Evolutionary conservation across 495 filamentous ascomycete genomes (phyloP).

Genomic region (Bryoglossum gracile): DNA sequence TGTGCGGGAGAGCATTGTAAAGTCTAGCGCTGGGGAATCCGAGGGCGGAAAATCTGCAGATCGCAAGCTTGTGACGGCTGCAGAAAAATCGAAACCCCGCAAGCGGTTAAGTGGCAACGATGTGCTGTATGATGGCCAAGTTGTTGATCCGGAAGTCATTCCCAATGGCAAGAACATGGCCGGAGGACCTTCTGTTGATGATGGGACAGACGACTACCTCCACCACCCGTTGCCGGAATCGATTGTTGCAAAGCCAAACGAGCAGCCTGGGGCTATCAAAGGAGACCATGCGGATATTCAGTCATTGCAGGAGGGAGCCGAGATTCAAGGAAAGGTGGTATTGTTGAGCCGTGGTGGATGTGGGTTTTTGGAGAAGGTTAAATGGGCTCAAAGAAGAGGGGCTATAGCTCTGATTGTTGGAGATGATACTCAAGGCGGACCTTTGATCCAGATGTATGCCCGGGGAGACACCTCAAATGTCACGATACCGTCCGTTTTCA

Average conservation of each 20-base stretch:
- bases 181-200: conserved; percentile 35
- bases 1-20: conserved; percentile 56
- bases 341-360: conserved; percentile 87
- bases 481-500: conserved; percentile 89
- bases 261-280: conserved; percentile 32
- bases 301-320: conserved; percentile 86
- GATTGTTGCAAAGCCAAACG: conserved; percentile 13
- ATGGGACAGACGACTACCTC: conserved; percentile 90
- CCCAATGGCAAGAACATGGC: background rate
- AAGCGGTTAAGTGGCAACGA: conserved; percentile 17
- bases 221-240: conserved; percentile 44
- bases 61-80: conserved; percentile 9
- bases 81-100: conserved; percentile 8
- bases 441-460: conserved; percentile 95
- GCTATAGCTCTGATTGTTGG: conserved; percentile 88
- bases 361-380: conserved; percentile 93
- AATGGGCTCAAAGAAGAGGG: conserved; percentile 89
- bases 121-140: conserved; percentile 10
- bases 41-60: conserved; percentile 15
- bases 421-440: conserved; percentile 79
- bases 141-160: conserved; percentile 1
- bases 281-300: conserved; percentile 83
- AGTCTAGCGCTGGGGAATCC: conserved; percentile 18
- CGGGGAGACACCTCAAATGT: conserved; percentile 90
- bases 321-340: conserved; percentile 89